These are phyloP conservation scores for Gossypium gossypioides DNA, from an alignment of 441 rosid genomes.

Conservation along the genomic window DNA sequence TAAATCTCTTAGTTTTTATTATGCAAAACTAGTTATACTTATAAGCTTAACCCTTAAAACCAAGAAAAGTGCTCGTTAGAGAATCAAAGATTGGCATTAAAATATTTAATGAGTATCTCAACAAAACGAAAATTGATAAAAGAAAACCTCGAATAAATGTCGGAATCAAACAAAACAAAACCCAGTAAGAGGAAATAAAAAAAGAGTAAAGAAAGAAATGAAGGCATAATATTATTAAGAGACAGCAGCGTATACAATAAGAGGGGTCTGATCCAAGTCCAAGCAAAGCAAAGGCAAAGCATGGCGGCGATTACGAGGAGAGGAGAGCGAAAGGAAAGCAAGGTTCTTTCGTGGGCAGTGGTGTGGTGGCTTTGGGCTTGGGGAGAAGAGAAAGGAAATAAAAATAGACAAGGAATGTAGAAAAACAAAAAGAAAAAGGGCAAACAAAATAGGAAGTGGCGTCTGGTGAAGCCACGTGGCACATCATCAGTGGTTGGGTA, in stretches of 20 bases:
- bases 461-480: conserved; percentile 30
- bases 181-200: not conserved
- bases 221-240: not conserved
- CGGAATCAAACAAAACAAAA: not conserved
- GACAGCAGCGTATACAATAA: not conserved
- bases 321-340: not conserved
- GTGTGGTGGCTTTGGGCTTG: not conserved
- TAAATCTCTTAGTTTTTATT: too few relatives aligned
- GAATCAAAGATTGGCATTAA: too few relatives aligned
- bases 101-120: too few relatives aligned
- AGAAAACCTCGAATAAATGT: not conserved
- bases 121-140: too few relatives aligned
- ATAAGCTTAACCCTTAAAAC: too few relatives aligned
- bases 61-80: too few relatives aligned
- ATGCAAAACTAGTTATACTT: too few relatives aligned
- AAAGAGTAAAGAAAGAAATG: not conserved
- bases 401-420: not conserved
- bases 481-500: conserved; percentile 14
- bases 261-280: not conserved
- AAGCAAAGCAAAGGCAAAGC: not conserved
- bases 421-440: not conserved
- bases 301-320: conserved; percentile 11
- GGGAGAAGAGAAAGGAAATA: conserved; percentile 8
- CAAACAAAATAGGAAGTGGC: conserved; percentile 4
- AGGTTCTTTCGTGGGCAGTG: not conserved